A percentile compares a stretch with the other conserved stretches of the same genome.
These are phyloP conservation scores for Tulasnella sp. DNA, from an alignment of 768 basidiomycete species.

Conservation along the genomic window DNA sequence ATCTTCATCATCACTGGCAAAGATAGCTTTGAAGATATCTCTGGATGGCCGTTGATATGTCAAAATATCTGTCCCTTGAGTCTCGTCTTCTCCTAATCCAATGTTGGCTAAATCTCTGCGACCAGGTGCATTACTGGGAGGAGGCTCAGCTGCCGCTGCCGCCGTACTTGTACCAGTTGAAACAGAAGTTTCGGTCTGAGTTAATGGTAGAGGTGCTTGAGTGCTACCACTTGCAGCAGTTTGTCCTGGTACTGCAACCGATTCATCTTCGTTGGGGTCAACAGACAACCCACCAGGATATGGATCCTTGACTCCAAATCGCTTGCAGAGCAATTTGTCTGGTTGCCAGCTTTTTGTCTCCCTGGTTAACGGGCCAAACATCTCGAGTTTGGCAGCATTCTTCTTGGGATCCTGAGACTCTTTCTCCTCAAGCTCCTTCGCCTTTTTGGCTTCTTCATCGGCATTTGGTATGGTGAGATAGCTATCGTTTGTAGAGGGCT, in stretches of 20 bases:
- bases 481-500: conserved; percentile 27
- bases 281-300: conserved; percentile 49
- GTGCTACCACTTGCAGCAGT: no score
- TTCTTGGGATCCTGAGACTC: conserved; percentile 63
- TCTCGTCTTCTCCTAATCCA: conserved; percentile 84
- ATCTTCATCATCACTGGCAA: conserved; percentile 87
- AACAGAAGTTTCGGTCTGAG: conserved; percentile 15
- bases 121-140: conserved; percentile 1
- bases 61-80: conserved; percentile 74
- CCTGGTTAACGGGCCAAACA: conserved; percentile 83
- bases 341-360: conserved; percentile 67
- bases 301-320: conserved; percentile 86
- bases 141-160: conserved; percentile 17
- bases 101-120: conserved; percentile 55
- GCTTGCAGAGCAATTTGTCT: conserved; percentile 73
- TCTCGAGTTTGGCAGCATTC: conserved; percentile 70
- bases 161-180: conserved; percentile 22
- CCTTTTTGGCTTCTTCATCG: conserved; percentile 32
- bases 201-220: no score
- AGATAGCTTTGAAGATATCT: conserved; percentile 96
- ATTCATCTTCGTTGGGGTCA: no score
- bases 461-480: conserved; percentile 27
- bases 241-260: no score
- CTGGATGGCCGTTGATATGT: conserved; percentile 80
- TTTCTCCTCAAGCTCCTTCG: conserved; percentile 31